Percentiles rank a stretch among this genome's conserved stretches.
phyloP scores from a whole-genome alignment of 306 rosid species.

The Vicia faba region DNA sequence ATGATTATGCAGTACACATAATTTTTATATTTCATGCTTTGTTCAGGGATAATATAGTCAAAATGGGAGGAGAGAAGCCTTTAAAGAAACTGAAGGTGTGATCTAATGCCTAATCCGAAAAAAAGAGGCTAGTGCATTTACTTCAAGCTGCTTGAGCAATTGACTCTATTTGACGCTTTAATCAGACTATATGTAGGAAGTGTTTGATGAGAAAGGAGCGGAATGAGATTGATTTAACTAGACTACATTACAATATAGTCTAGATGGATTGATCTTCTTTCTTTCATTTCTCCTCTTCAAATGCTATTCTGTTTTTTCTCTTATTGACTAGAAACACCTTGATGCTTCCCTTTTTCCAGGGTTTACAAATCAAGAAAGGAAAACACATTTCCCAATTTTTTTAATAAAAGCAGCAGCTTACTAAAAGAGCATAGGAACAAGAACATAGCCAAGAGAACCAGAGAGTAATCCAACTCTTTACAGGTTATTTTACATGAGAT shows the following conservation, averaged over 20 bases:
- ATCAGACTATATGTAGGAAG: conserved; percentile 17
- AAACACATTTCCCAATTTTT: conserved; percentile 46
- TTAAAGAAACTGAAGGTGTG: conserved; percentile 36
- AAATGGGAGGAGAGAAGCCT: conserved; percentile 43
- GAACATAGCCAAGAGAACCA: conserved; percentile 35
- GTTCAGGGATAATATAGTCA: conserved; percentile 52
- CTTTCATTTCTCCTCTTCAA: conserved; percentile 22
- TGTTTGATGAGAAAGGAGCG: conserved; percentile 7
- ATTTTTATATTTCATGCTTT: conserved; percentile 30
- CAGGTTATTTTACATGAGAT: conserved; percentile 30
- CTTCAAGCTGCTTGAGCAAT: conserved; percentile 26
- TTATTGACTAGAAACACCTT: conserved; percentile 34
- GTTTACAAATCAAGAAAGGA: conserved; percentile 44
- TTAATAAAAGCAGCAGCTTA: conserved; percentile 41
- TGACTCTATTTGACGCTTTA: conserved; percentile 26
- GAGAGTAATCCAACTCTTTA: conserved; percentile 44
- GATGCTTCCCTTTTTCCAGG: conserved; percentile 49
- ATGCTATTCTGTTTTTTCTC: conserved; percentile 20
- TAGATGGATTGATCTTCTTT: conserved; percentile 17
- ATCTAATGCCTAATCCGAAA: conserved; percentile 31
- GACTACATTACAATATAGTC: conserved; percentile 3
- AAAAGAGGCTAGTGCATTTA: conserved; percentile 56
- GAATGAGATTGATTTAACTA: conserved; percentile 21
- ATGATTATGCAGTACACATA: conserved; percentile 31
- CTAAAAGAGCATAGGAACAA: conserved; percentile 42